Evolutionary conservation across 176 grass and related monocot genomes (phyloP), one percentile per base, ranked within the genome.

Genomic region (Aegilops bicornis): DNA sequence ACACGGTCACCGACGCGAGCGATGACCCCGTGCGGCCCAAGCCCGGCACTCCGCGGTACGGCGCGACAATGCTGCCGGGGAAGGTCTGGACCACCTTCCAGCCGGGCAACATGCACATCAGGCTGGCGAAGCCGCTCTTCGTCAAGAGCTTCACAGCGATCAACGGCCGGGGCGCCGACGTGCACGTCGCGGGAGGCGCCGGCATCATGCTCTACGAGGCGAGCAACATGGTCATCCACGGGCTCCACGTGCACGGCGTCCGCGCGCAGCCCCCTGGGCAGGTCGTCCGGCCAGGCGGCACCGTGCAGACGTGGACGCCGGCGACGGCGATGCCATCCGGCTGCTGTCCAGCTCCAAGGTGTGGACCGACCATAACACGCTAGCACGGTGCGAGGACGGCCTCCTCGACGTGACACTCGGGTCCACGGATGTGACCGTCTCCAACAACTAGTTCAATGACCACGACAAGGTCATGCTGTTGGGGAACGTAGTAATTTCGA

Each of bases 391-490:
- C 89, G 65, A 91, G 78, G 96, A 98, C 24, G 96, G 93, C 30
- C 90, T 95, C n/a, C 2, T 98, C 2, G 96, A 98, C 60, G 91
- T 91, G 13, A 94, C 96, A 6, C 81, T n/a, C 3, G 93, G 96
- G 2, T 95, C 90, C 33, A 95, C 93, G 10, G 79, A 80, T 23
- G 79, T 98, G 48, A 98, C 96, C 82, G 20, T n/a, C 73, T 95
- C 93, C 69, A 98, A 98, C 75, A 98, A 95, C 86, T 95, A 93
- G 96, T 98, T 98, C 86, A 74, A 72, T 9, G 23, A 94, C 69
- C 96, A 98, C 24, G 93, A 95, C 91, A 98, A n/a, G 88, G 93
- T 95, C 1, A 98, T 98, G 96, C 90, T n/a, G n/a, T n/a, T n/a
- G n/a, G n/a, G n/a, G n/a, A n/a, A n/a, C n/a, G n/a, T n/a, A n/a